Evolutionary conservation across 441 rosid species (phyloP).

Genomic region (Aleurites moluccanus): DNA sequence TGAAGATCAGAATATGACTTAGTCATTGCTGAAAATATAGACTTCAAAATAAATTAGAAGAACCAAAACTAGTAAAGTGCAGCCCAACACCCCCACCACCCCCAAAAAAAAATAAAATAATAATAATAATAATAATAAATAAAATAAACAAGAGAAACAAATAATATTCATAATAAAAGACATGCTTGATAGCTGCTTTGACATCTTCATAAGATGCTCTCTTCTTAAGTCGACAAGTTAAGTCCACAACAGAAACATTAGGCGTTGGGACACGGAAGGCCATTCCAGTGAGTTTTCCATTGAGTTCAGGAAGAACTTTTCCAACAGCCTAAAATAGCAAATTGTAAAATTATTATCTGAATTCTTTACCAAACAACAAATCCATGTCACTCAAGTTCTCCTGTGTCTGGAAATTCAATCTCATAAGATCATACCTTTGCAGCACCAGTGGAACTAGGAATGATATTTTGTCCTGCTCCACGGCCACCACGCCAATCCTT

Average conservation of each 20-base stretch:
- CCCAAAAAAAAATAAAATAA: not conserved
- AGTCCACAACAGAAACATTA: slow-evolving; percentile 96
- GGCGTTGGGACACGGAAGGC: slow-evolving; percentile 99
- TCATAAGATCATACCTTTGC: slow-evolving; percentile 65
- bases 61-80: not conserved
- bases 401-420: slow-evolving; percentile 3
- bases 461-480: slow-evolving; percentile 97
- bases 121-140: too few relatives aligned
- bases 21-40: not conserved
- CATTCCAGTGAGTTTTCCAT: slow-evolving; percentile 99
- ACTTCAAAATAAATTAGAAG: not conserved
- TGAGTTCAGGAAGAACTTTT: slow-evolving; percentile 96
- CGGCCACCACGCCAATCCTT: slow-evolving; percentile 99
- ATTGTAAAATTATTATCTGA: not conserved
- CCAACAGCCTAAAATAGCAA: slow-evolving; percentile 76
- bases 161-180: not conserved
- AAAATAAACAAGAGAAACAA: not conserved
- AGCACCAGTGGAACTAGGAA: slow-evolving; percentile 99
- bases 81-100: not conserved
- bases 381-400: not conserved
- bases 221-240: slow-evolving; percentile 96
- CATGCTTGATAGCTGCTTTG: slow-evolving; percentile 90
- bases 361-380: not conserved
- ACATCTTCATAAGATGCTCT: slow-evolving; percentile 91
- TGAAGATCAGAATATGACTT: slow-evolving; percentile 15